These are phyloP conservation scores for Candida odintsovae DNA, from an alignment of 805 yeast species.

Conservation along the genomic window DNA sequence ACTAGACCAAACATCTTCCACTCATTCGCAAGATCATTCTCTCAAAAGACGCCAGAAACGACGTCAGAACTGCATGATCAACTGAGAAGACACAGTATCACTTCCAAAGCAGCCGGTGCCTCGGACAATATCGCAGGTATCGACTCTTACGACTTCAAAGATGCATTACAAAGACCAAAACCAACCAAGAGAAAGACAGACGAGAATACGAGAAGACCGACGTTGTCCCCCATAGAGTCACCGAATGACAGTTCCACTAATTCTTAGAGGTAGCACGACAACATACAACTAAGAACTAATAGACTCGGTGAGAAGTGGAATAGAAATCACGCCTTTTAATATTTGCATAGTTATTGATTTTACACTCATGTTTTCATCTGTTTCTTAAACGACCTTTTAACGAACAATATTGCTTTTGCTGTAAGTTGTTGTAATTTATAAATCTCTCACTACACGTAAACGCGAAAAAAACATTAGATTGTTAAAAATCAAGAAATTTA, in stretches of 20 bases:
- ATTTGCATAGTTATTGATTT: too few relatives aligned
- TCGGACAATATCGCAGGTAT: slow-evolving; percentile 43
- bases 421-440: not conserved
- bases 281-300: too few relatives aligned
- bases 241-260: not conserved
- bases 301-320: not conserved
- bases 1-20: slow-evolving; percentile 8
- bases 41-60: slow-evolving; percentile 19
- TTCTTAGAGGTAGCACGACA: not conserved
- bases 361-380: too few relatives aligned
- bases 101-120: slow-evolving; percentile 35
- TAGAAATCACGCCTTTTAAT: too few relatives aligned
- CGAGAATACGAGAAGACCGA: slow-evolving; percentile 3
- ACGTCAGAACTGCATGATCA: slow-evolving; percentile 26
- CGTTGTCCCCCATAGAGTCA: not conserved
- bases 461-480: not conserved
- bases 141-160: slow-evolving; percentile 22
- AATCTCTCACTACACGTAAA: not conserved
- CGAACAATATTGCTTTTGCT: too few relatives aligned
- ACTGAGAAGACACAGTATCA: slow-evolving; percentile 32
- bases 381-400: not conserved
- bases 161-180: slow-evolving; percentile 10
- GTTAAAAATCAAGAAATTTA: not conserved
- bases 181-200: slow-evolving; percentile 1
- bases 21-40: slow-evolving; percentile 17